phyloP scores from a whole-genome alignment of 768 basidiomycete species.

The Tylopilus felleus region DNA sequence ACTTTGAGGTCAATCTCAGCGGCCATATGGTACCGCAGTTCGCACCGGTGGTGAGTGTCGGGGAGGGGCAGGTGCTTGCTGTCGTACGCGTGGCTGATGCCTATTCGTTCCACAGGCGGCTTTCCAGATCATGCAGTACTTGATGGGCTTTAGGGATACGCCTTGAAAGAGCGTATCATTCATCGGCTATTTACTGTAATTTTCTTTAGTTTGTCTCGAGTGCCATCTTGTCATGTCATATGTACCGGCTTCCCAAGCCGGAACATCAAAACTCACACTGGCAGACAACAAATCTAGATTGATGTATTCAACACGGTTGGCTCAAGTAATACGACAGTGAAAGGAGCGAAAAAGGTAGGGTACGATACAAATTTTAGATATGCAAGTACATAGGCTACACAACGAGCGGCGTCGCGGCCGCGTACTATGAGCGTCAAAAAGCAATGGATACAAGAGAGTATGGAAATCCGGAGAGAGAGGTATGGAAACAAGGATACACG shows the following conservation, averaged over 20 bases:
- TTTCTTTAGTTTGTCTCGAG: too few relatives aligned
- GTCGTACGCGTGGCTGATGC: not conserved
- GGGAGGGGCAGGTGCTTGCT: too few relatives aligned
- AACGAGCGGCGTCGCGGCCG: too few relatives aligned
- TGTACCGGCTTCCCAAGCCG: too few relatives aligned
- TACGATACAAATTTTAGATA: not conserved
- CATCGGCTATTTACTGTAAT: too few relatives aligned
- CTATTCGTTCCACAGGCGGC: slow-evolving; percentile 46
- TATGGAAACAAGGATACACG: not conserved
- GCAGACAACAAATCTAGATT: too few relatives aligned
- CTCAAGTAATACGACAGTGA: not conserved
- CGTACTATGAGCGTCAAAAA: not conserved
- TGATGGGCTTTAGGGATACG: slow-evolving; percentile 58
- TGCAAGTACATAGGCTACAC: not conserved
- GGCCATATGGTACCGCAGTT: slow-evolving; percentile 79
- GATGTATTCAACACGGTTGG: not conserved
- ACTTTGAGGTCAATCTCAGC: slow-evolving; percentile 60
- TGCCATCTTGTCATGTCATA: too few relatives aligned
- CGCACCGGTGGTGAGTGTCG: slow-evolving; percentile 47
- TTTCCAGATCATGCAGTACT: slow-evolving; percentile 64
- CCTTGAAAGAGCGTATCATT: slow-evolving; percentile 33
- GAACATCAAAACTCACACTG: too few relatives aligned
- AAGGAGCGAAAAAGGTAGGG: not conserved
- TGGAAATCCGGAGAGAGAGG: too few relatives aligned
- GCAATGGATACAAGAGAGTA: not conserved